Evolutionary conservation across 805 yeast species (phyloP).

Genomic region (Jamesozyma hellenica): DNA sequence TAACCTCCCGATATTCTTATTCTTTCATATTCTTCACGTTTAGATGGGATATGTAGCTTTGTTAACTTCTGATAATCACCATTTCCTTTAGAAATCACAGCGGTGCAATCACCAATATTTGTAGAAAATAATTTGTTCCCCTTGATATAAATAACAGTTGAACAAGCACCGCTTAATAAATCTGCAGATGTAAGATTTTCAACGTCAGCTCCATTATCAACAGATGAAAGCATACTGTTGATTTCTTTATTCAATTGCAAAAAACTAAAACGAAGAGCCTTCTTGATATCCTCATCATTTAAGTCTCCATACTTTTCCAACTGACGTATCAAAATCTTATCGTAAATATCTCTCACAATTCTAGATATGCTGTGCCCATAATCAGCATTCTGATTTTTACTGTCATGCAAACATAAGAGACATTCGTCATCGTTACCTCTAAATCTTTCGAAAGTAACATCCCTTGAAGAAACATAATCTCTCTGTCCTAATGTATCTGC

Average conservation of each 20-base stretch:
- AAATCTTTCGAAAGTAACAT: slow-evolving; percentile 77
- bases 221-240: slow-evolving; percentile 41
- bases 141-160: slow-evolving; percentile 68
- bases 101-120: slow-evolving; percentile 84
- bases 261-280: slow-evolving; percentile 77
- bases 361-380: slow-evolving; percentile 59
- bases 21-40: slow-evolving; percentile 66
- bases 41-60: slow-evolving; percentile 75
- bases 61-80: slow-evolving; percentile 74
- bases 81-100: slow-evolving; percentile 64
- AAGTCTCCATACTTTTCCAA: slow-evolving; percentile 32
- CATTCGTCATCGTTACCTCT: slow-evolving; percentile 78
- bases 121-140: slow-evolving; percentile 68
- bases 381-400: slow-evolving; percentile 44
- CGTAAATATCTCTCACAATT: slow-evolving; percentile 61
- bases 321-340: slow-evolving; percentile 49
- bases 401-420: slow-evolving; percentile 77
- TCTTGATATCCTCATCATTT: slow-evolving; percentile 40
- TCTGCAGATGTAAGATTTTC: slow-evolving; percentile 59
- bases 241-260: slow-evolving; percentile 72
- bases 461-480: slow-evolving; percentile 61
- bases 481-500: slow-evolving; percentile 74
- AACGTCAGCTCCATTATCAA: slow-evolving; percentile 39
- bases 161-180: slow-evolving; percentile 71
- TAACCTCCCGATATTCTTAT: slow-evolving; percentile 87